Evolutionary conservation across 2,329 filamentous ascomycete genomes (phyloP), one percentile per base, ranked within the genome.

Genomic region (Coniochaeta ligniaria): DNA sequence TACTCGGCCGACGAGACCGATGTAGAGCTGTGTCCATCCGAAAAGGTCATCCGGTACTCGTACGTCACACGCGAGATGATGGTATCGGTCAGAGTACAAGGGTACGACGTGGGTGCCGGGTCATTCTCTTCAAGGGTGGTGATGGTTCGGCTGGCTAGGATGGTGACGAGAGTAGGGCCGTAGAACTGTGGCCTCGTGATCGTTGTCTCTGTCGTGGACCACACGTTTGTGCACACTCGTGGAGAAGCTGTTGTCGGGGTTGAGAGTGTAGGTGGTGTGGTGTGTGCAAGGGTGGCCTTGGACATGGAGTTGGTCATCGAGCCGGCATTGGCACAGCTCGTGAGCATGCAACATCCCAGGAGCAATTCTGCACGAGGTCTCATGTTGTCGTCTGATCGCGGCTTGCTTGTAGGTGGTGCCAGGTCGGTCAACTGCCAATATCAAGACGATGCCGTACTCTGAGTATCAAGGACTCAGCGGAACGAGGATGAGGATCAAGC

Each of bases 1-100:
- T 47, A 58, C 14, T 50, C 55, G 17, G 55, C 59, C n/a, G 55
- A 45, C 24, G 58, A 60, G 3, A 50, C n/a, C 4, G 36, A 41
- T 24, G 57, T 62, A 16, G 14, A 36, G 16, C 41, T 43, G 17
- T 22, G 56, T 31, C 56, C 36, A 31, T 61, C 33, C 11, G 43
- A 41, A 58, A 52, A 63, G 22, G 58, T 59, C 17, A 55, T 61
- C 6, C 31, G 47, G 12, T 50, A 57, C 35, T 61, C 60, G n/a
- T 43, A 59, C 0, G 62, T 64, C 22, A 60, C 52, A 20, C 31
- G 33, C 14, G 59, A 58, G 14, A 63, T 57, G 26, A 60, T 56
- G 9, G 26, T 57, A 22, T 62, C 59, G 17, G 47, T 58, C 28
- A 63, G 52, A 16, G 63, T 64, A 7, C 55, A 36, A 2, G 63